phyloP scores from a whole-genome alignment of 2,329 filamentous ascomycete species.

The Botryotinia convoluta region DNA sequence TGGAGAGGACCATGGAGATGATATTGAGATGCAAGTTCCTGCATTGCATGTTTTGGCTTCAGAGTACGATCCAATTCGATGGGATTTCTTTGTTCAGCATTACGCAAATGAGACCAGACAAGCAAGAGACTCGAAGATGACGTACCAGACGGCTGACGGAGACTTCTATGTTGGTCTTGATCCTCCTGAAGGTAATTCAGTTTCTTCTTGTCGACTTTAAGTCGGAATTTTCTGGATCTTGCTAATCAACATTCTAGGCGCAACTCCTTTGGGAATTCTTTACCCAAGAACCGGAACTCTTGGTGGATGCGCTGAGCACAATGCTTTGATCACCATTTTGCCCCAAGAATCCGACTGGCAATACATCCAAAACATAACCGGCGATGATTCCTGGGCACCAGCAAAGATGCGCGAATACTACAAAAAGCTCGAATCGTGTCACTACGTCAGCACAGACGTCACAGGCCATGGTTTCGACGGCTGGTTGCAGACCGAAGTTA shows the following conservation, averaged over 20 bases:
- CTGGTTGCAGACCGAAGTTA: slow-evolving; percentile 35
- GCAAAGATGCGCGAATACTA: slow-evolving; percentile 45
- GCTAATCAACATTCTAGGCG: slow-evolving; percentile 11
- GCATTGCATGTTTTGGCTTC: slow-evolving; percentile 48
- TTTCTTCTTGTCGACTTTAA: background rate
- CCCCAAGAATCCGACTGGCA: slow-evolving; percentile 32
- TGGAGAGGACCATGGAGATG: slow-evolving; percentile 48
- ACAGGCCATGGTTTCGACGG: slow-evolving; percentile 32
- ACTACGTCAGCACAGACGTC: slow-evolving; percentile 42
- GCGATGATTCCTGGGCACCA: slow-evolving; percentile 33
- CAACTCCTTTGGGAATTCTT: slow-evolving; percentile 32
- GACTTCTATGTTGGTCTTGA: slow-evolving; percentile 30
- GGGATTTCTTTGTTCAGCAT: slow-evolving; percentile 46
- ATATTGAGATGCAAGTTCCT: slow-evolving; percentile 47
- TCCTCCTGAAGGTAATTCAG: slow-evolving; percentile 25
- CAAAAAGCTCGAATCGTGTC: slow-evolving; percentile 44
- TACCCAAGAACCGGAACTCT: slow-evolving; percentile 38
- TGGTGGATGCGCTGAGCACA: slow-evolving; percentile 35
- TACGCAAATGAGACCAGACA: slow-evolving; percentile 24
- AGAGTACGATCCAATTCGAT: slow-evolving; percentile 41
- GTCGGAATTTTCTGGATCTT: background rate
- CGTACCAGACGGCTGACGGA: slow-evolving; percentile 41
- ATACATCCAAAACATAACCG: slow-evolving; percentile 30
- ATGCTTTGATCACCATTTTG: slow-evolving; percentile 27
- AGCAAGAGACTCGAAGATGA: slow-evolving; percentile 26